Evolutionary conservation across 2,329 filamentous ascomycete genomes (phyloP).

Genomic region (Alternaria burnsii): DNA sequence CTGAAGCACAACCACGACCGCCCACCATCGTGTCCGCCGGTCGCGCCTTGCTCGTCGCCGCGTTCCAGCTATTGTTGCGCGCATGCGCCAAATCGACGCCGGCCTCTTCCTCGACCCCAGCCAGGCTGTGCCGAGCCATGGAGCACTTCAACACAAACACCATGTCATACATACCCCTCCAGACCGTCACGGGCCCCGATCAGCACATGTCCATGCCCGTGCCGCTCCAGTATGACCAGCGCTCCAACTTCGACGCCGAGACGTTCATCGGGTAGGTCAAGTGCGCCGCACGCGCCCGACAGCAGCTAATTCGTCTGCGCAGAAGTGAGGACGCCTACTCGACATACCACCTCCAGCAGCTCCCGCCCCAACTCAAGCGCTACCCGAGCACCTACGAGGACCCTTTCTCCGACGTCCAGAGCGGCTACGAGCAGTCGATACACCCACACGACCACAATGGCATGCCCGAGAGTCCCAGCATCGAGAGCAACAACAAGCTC

Average conservation of each 20-base stretch:
- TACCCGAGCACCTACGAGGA: constrained; percentile 61
- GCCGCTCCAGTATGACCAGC: constrained; percentile 63
- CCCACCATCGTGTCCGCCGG: background rate
- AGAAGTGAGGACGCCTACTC: constrained; percentile 63
- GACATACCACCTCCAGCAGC: constrained; percentile 52
- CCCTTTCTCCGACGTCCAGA: constrained; percentile 61
- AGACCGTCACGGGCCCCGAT: constrained; percentile 58
- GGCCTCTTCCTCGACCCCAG: constrained; percentile 27
- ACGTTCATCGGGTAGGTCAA: constrained; percentile 65
- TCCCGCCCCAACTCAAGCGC: constrained; percentile 57
- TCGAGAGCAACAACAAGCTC: constrained; percentile 69
- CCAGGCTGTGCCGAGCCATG: constrained; percentile 46
- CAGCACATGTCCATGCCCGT: constrained; percentile 52
- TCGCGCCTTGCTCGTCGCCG: constrained; percentile 12
- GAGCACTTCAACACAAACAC: constrained; percentile 68
- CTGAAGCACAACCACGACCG: background rate
- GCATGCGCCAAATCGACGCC: constrained; percentile 38
- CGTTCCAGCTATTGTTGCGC: constrained; percentile 29
- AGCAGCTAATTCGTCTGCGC: constrained; percentile 40
- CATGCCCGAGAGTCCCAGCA: constrained; percentile 62
- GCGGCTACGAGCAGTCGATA: constrained; percentile 57
- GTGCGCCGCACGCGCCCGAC: background rate
- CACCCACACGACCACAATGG: constrained; percentile 57
- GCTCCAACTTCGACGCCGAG: constrained; percentile 68
- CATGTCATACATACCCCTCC: constrained; percentile 69